Base-by-base conservation (phyloP, 768 basidiomycete species). In the Podaxis rugospora region DNA sequence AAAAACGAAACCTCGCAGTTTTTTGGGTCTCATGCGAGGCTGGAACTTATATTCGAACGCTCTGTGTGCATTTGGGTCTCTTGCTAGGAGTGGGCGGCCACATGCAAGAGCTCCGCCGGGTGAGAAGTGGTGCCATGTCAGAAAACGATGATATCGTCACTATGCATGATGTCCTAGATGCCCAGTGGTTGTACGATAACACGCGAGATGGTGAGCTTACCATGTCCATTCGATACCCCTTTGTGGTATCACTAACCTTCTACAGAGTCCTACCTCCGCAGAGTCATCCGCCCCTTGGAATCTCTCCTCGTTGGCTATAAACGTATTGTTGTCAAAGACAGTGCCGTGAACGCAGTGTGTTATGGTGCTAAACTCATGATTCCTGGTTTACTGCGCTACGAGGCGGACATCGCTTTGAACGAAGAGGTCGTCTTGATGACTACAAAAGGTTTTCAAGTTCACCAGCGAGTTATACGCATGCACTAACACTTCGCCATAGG, bases 291-390 rank as follows among this genome's bases (percentile, higher is more conserved):
- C 62, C 97, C 97, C 7, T 80, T 99, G 62, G 97, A 99, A 78
- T 93, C 89, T 59, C 82, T 99, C 58, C 82, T 99, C 69, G 84
- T 93, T 62, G 93, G 95, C 57, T 98, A 98, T 80, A 99, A 98
- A 78, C 90, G 97, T 62, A 93, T 99, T 63, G 97, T 99, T 39
- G 95, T 99, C 65, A 98, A 98, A 76, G 97, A 99, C 75, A 95
- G 93, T 67, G 95, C 97, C 18, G 96, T 99, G 69, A 99, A 98
- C 69, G 97, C 97, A 54, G 93, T 99, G 62, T 98, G 96, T 78
- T 98, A 99, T 74, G 97, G 97, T 64, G 97, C 97, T 60, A 98
- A 98, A 75, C 88, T 99, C 70, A 99, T 99, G 97, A 94, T 99
- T 67, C 97, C 97, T 65, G 97, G 97, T 72, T 82, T 99, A 47